These are phyloP conservation scores for Penicillium flavigenum DNA, from an alignment of 495 filamentous ascomycete genomes.

Conservation along the genomic window DNA sequence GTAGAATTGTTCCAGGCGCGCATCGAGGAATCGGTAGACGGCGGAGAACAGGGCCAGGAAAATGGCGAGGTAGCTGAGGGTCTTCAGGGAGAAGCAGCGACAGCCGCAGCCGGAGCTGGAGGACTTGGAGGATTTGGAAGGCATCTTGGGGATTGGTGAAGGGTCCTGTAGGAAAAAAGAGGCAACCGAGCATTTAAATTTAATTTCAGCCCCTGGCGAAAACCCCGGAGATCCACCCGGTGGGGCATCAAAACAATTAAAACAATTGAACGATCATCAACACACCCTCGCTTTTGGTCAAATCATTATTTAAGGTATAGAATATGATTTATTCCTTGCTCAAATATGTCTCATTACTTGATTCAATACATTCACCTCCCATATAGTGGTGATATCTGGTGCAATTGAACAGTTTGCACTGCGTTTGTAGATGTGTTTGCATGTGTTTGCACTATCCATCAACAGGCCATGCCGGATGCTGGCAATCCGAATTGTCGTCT, in stretches of 20 bases:
- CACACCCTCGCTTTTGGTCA: conserved; percentile 4
- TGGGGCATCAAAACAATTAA: conserved; percentile 16
- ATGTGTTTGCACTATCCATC: background rate
- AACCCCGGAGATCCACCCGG: conserved; percentile 21
- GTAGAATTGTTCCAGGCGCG: conserved; percentile 71
- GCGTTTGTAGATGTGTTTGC: background rate
- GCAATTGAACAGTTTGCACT: background rate
- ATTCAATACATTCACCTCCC: background rate
- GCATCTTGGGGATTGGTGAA: conserved; percentile 20
- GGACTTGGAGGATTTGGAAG: conserved; percentile 29
- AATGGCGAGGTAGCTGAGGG: conserved; percentile 57
- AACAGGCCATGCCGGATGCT: conserved; percentile 31
- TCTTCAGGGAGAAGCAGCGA: conserved; percentile 32
- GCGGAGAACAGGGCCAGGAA: conserved; percentile 59
- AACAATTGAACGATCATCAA: conserved; percentile 2
- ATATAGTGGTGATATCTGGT: background rate
- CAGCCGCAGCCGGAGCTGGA: conserved; percentile 25
- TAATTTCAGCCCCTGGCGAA: conserved; percentile 21
- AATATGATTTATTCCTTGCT: background rate
- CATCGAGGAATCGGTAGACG: conserved; percentile 62
- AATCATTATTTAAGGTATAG: background rate
- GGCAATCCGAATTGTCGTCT: conserved; percentile 22
- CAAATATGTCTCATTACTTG: background rate
- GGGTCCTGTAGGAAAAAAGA: conserved; percentile 1
- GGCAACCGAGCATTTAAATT: conserved; percentile 14